phyloP scores from a whole-genome alignment of 257 asterid genomes.

The Paulownia fortunei region DNA sequence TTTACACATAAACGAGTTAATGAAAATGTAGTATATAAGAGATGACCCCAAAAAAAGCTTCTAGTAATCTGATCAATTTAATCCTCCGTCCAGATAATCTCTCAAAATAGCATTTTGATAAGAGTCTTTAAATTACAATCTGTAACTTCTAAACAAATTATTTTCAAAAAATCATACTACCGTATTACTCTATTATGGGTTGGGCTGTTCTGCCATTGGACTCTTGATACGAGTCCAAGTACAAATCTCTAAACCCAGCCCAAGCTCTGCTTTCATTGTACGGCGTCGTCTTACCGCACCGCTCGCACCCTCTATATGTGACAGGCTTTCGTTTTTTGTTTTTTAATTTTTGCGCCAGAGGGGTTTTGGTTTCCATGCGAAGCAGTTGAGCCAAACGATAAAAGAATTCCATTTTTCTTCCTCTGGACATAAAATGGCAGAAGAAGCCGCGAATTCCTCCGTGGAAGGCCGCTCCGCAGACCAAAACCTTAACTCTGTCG shows the following conservation, averaged over 20 bases:
- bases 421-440: conserved; percentile 82
- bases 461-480: conserved; percentile 36
- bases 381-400: neutral
- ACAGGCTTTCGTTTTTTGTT: neutral
- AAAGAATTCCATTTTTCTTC: neutral
- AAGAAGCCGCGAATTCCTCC: conserved; percentile 45
- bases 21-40: too few relatives aligned
- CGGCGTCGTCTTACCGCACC: conserved; percentile 12
- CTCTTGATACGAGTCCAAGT: too few relatives aligned
- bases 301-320: neutral
- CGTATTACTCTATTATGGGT: neutral
- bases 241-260: neutral
- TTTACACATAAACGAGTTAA: too few relatives aligned
- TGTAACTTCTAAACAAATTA: too few relatives aligned
- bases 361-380: too few relatives aligned
- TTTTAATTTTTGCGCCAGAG: conserved; percentile 45
- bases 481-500: conserved; percentile 62
- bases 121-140: too few relatives aligned
- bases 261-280: neutral
- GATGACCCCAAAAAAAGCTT: too few relatives aligned
- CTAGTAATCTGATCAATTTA: too few relatives aligned
- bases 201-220: neutral
- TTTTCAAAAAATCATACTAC: too few relatives aligned
- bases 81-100: too few relatives aligned
- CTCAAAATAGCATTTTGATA: too few relatives aligned